Evolutionary conservation across 805 yeast species (phyloP).

Genomic region (Peterozyma xylosa): DNA sequence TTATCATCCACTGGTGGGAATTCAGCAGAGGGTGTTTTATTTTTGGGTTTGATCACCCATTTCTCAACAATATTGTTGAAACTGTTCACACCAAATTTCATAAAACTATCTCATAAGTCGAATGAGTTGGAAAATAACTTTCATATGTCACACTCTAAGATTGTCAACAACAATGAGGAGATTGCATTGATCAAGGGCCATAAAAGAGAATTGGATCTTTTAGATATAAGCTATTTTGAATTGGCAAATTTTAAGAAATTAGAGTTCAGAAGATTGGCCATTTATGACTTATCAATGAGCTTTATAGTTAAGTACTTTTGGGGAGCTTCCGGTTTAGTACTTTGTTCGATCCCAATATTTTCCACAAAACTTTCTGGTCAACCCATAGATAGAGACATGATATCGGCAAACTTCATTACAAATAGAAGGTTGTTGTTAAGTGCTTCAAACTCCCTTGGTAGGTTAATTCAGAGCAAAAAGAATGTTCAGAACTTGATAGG

Average conservation of each 20-base stretch:
- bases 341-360: slow-evolving; percentile 87
- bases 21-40: slow-evolving; percentile 70
- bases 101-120: slow-evolving; percentile 65
- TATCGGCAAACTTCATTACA: slow-evolving; percentile 81
- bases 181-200: slow-evolving; percentile 83
- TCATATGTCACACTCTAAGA: slow-evolving; percentile 73
- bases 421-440: slow-evolving; percentile 77
- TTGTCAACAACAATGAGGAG: slow-evolving; percentile 76
- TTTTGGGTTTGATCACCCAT: slow-evolving; percentile 75
- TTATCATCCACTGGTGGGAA: slow-evolving; percentile 58
- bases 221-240: slow-evolving; percentile 77
- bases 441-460: slow-evolving; percentile 83
- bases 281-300: slow-evolving; percentile 80
- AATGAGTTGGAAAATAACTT: slow-evolving; percentile 82
- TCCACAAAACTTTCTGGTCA: slow-evolving; percentile 24
- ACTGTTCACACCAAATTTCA: slow-evolving; percentile 84
- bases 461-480: slow-evolving; percentile 78
- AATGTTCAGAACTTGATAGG: slow-evolving; percentile 80
- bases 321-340: slow-evolving; percentile 90
- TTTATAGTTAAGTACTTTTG: slow-evolving; percentile 87
- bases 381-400: slow-evolving; percentile 14
- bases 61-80: slow-evolving; percentile 67
- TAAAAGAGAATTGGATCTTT: slow-evolving; percentile 62
- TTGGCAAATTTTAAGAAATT: slow-evolving; percentile 70
- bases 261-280: slow-evolving; percentile 63